phyloP scores from a whole-genome alignment of 2,329 filamentous ascomycete species.

The Neofusicoccum parvum region DNA sequence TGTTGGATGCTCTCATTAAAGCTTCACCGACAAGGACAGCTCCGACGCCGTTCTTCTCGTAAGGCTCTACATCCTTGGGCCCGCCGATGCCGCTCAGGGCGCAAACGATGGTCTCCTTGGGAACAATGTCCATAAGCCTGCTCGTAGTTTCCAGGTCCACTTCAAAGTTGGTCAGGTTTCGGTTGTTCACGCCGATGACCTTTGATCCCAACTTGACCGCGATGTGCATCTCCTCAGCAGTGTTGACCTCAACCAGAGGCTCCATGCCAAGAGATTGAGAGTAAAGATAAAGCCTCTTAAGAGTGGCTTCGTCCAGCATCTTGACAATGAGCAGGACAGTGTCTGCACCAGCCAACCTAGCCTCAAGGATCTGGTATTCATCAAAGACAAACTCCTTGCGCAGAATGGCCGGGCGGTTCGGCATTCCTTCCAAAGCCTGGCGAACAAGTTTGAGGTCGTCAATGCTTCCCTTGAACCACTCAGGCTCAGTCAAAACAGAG shows the following conservation, averaged over 20 bases:
- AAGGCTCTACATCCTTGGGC: slow-evolving; percentile 83
- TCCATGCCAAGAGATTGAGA: slow-evolving; percentile 93
- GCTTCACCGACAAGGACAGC: slow-evolving; percentile 94
- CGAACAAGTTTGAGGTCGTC: slow-evolving; percentile 88
- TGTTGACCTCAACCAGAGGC: slow-evolving; percentile 95
- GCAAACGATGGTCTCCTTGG: slow-evolving; percentile 83
- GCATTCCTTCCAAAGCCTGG: slow-evolving; percentile 85
- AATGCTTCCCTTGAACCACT: slow-evolving; percentile 99
- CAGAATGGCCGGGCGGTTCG: slow-evolving; percentile 86
- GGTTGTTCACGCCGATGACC: slow-evolving; percentile 96
- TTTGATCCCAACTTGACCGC: slow-evolving; percentile 85
- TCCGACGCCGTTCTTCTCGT: slow-evolving; percentile 85
- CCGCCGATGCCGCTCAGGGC: slow-evolving; percentile 93
- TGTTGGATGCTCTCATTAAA: slow-evolving; percentile 87
- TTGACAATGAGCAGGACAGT: slow-evolving; percentile 96
- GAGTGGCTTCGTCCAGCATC: slow-evolving; percentile 79
- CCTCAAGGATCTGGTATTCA: slow-evolving; percentile 96
- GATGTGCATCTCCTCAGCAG: slow-evolving; percentile 84
- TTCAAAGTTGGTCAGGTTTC: slow-evolving; percentile 94
- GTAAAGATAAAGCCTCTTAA: slow-evolving; percentile 83
- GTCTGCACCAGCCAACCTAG: slow-evolving; percentile 87
- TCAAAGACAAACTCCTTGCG: slow-evolving; percentile 98
- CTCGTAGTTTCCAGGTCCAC: slow-evolving; percentile 93
- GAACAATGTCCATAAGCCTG: slow-evolving; percentile 82
- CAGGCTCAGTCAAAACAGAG: slow-evolving; percentile 95